These are phyloP conservation scores for Thymus quinquecostatus DNA, from an alignment of 257 asterid genomes.

Conservation along the genomic window DNA sequence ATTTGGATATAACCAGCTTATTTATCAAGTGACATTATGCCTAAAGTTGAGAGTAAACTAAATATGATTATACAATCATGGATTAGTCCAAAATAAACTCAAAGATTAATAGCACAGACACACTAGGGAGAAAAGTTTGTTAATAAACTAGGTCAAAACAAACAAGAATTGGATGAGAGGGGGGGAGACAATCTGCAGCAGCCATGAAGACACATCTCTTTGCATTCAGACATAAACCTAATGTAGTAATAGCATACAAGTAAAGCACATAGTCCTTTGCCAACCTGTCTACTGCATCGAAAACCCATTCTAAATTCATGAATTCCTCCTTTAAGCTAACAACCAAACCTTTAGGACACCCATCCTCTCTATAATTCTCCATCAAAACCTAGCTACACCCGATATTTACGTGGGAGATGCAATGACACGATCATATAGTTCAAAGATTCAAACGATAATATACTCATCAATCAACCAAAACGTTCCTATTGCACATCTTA, in stretches of 20 bases:
- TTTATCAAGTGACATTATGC: not conserved
- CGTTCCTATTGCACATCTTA: conserved; percentile 3
- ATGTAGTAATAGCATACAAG: conserved; percentile 17
- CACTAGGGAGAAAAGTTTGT: conserved; percentile 7
- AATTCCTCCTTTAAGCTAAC: conserved; percentile 47
- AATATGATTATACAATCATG: conserved; percentile 24
- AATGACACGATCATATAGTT: conserved; percentile 21
- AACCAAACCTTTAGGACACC: conserved; percentile 51
- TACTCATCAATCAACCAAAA: conserved; percentile 18
- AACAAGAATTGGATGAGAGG: conserved; percentile 43
- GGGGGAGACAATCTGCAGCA: conserved; percentile 54
- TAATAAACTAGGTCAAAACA: conserved; percentile 47
- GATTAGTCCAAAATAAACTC: conserved; percentile 14
- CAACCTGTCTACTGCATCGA: conserved; percentile 61
- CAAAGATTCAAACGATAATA: conserved; percentile 35
- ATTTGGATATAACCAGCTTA: not conserved
- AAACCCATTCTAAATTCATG: conserved; percentile 43
- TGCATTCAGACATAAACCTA: conserved; percentile 29
- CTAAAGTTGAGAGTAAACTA: not conserved
- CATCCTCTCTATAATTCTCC: conserved; percentile 45
- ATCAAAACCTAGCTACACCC: conserved; percentile 36
- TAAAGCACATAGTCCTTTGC: conserved; percentile 43
- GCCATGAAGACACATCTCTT: conserved; percentile 50
- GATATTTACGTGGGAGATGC: conserved; percentile 29
- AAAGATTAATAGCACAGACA: conserved; percentile 7